These are phyloP conservation scores for Nicotiana noctiflora DNA, from an alignment of 257 asterid genomes.

Conservation along the genomic window DNA sequence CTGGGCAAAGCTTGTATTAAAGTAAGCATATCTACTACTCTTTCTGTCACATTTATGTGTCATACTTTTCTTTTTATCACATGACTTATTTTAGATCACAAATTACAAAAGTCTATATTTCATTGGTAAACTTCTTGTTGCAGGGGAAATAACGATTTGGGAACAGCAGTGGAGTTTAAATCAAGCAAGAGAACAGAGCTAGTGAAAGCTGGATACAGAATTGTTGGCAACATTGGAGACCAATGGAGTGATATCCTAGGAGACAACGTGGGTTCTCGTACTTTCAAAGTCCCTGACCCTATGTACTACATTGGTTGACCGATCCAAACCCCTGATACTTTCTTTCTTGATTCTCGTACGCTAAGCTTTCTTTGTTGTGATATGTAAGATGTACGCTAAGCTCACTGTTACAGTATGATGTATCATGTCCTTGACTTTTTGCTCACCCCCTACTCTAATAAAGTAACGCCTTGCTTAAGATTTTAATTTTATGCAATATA, in stretches of 20 bases:
- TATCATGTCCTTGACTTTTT: not conserved
- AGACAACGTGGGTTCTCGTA: constrained; percentile 27
- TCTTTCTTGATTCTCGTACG: not conserved
- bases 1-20: constrained; percentile 43
- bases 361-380: not conserved
- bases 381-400: not conserved
- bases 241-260: constrained; percentile 68
- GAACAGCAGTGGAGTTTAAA: constrained; percentile 24
- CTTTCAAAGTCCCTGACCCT: constrained; percentile 63
- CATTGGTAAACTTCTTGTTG: too few species aligned
- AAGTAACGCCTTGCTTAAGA: not conserved
- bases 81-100: too few species aligned
- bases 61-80: too few species aligned
- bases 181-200: constrained; percentile 29
- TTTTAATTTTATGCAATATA: too few species aligned
- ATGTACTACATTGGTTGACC: constrained; percentile 44
- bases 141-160: constrained; percentile 19
- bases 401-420: not conserved
- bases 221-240: constrained; percentile 64
- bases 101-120: too few species aligned
- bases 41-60: not conserved
- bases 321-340: not conserved
- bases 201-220: constrained; percentile 38
- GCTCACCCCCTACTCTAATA: not conserved
- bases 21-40: constrained; percentile 12